Percentiles rank a stretch among this genome's conserved stretches.
Evolutionary conservation across 1,284 basidiomycete genomes (phyloP).

Genomic region (Tylopilus orsonianus): DNA sequence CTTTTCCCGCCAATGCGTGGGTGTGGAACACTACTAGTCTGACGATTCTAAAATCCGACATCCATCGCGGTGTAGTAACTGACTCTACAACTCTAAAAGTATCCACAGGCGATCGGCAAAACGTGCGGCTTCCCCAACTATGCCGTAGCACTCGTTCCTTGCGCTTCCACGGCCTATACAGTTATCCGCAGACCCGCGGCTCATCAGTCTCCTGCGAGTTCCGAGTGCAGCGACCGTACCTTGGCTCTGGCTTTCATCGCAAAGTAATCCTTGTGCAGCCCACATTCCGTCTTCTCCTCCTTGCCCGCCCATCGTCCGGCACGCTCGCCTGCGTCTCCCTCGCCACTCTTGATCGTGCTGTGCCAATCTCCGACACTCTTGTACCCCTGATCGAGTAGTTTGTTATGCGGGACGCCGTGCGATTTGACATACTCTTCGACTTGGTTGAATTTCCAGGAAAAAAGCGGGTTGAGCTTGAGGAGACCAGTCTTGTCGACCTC

Average conservation of each 20-base stretch:
- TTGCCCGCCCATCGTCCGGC: conserved; percentile 91
- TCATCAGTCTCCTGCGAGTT: not conserved
- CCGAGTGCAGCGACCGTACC: conserved; percentile 8
- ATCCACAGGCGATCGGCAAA: no score
- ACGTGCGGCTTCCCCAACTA: no score
- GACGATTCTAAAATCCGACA: no score
- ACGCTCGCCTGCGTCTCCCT: conserved; percentile 79
- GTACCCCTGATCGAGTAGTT: conserved; percentile 88
- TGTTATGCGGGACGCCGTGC: conserved; percentile 88
- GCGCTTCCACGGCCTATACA: conserved; percentile 4
- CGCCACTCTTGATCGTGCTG: conserved; percentile 75
- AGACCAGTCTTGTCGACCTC: conserved; percentile 93
- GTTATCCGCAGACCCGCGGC: no score
- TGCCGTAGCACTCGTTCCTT: not conserved
- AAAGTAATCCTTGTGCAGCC: conserved; percentile 88
- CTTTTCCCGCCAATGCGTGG: no score
- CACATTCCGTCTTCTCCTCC: conserved; percentile 91
- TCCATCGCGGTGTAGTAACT: no score
- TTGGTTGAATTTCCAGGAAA: conserved; percentile 84
- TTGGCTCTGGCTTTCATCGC: conserved; percentile 58
- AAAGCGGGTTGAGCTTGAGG: conserved; percentile 94
- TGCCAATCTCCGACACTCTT: conserved; percentile 97
- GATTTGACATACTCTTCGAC: conserved; percentile 86
- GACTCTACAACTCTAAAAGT: no score
- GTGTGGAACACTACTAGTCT: no score